Conservation (phyloP, 2,329 filamentous ascomycete genomes). For the Aspergillus sp. region DNA sequence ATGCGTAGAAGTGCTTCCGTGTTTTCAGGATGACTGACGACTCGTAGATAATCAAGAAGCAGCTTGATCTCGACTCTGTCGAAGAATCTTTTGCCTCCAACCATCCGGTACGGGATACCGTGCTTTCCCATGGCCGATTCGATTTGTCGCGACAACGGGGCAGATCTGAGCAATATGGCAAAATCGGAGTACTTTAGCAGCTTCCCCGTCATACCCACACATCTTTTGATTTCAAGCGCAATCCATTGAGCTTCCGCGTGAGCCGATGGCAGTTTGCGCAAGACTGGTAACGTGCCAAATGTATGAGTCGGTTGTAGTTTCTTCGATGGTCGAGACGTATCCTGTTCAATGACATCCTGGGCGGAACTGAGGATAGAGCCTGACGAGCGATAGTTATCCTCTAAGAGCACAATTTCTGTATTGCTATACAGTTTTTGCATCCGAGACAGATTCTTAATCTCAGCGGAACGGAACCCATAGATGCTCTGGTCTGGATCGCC, state of each 20-base stretch:
- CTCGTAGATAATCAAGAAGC: constrained; percentile 83
- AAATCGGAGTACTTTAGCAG: constrained; percentile 78
- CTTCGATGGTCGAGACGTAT: constrained; percentile 79
- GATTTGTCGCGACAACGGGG: constrained; percentile 80
- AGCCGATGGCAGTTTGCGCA: constrained; percentile 73
- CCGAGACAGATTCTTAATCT: constrained; percentile 81
- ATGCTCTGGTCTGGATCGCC: constrained; percentile 98
- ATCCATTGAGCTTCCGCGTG: constrained; percentile 85
- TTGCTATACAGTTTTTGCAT: constrained; percentile 77
- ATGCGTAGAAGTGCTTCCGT: constrained; percentile 84
- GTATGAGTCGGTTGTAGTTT: constrained; percentile 78
- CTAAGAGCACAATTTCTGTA: constrained; percentile 80
- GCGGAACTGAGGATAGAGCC: constrained; percentile 80
- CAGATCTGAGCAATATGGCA: constrained; percentile 84
- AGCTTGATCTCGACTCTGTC: constrained; percentile 88
- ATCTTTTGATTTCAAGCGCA: constrained; percentile 77
- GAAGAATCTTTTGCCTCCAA: constrained; percentile 88
- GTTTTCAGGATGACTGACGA: constrained; percentile 81
- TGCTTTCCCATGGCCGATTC: constrained; percentile 79
- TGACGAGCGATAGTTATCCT: constrained; percentile 94
- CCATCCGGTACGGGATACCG: constrained; percentile 88
- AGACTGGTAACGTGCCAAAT: constrained; percentile 77
- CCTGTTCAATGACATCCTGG: constrained; percentile 87
- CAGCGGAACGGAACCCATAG: constrained; percentile 92
- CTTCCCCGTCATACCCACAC: constrained; percentile 70